Base-by-base conservation (phyloP, 2,329 filamentous ascomycete species). In the Cytospora schulzeri region DNA sequence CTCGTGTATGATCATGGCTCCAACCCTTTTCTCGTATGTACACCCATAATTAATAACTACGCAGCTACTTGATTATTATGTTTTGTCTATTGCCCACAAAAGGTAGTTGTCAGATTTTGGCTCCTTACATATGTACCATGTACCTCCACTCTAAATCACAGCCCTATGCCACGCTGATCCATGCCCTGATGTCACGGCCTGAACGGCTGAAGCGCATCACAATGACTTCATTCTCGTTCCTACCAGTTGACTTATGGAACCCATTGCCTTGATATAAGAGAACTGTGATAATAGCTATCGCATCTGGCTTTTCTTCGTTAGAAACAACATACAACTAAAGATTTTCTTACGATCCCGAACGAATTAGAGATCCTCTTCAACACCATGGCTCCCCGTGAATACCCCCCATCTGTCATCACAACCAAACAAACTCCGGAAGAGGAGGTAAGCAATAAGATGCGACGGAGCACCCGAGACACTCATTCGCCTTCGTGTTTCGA, bases 391-490 rank as follows among this genome's bases (percentile, higher is more conserved):
- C 38, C 63, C 28, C 38, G 56, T 26, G 28, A 66, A 55, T 60
- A 66, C 26, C 64, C 64, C 7, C 60, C 54, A 3, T 50, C 64
- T 15, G 38, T 59, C 17, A 62, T 62, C 17, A 66, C 64, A 24
- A 50, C 64, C 12, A 17, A 31, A 15, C 60, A 66, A 51, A 63
- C 64, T 8, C 51, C 56, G 12, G 57, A 63, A 52, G 64, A 66
- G 53, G 60, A 66, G 60, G 64, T 66, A 35, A 57, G 54, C 19
- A 28, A 19, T 15, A 14, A 29, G 12, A 22, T 29, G 15, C 26
- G 9, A 41, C 38, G 8, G 4, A 19, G 8, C 38, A 41, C 2
- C 38, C 5, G 17, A 41, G 3, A 7, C 38, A 4, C 19, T 11
- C n/a, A 19, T 41, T n/a, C n/a, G 38, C 15, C 38, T 6, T 41